These are phyloP conservation scores for Deinandra increscens DNA, from an alignment of 129 eudicot species.

Conservation along the genomic window DNA sequence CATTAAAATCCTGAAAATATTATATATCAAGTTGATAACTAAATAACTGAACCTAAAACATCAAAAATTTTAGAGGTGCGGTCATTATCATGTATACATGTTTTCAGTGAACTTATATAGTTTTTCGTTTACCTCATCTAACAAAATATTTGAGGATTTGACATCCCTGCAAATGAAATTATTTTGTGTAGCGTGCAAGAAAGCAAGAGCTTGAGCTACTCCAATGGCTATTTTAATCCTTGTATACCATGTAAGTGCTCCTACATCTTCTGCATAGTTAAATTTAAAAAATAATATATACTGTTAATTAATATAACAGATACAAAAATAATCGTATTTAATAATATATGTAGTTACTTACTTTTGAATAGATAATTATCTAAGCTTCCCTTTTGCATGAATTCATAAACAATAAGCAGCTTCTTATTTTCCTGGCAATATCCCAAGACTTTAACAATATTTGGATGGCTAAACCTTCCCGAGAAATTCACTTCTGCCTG, in stretches of 20 bases:
- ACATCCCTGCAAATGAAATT: constrained; percentile 63
- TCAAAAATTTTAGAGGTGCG: neutral
- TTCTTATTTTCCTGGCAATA: constrained; percentile 58
- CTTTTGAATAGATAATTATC: constrained; percentile 62
- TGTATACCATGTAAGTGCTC: constrained; percentile 31
- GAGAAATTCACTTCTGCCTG: constrained; percentile 69
- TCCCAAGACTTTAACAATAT: constrained; percentile 59
- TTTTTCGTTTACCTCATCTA: constrained; percentile 45
- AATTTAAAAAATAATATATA: too few relatives aligned
- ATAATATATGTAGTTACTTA: constrained; percentile 16
- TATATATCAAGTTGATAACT: neutral
- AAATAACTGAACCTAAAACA: neutral
- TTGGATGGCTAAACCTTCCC: constrained; percentile 69
- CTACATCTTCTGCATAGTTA: constrained; percentile 14
- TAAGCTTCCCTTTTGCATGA: constrained; percentile 65
- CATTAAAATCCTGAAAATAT: constrained; percentile 46
- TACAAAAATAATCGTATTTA: neutral
- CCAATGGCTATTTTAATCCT: constrained; percentile 31
- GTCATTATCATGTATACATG: neutral
- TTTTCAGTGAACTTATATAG: neutral
- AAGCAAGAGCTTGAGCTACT: constrained; percentile 34
- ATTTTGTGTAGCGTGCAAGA: constrained; percentile 34
- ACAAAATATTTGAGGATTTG: constrained; percentile 67
- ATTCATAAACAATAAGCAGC: constrained; percentile 64
- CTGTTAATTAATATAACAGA: too few relatives aligned